A percentile compares a stretch with the other conserved stretches of the same genome.
Conservation (phyloP, 2,329 filamentous ascomycete genomes). For the Aspergillus ochraceoroseus region DNA sequence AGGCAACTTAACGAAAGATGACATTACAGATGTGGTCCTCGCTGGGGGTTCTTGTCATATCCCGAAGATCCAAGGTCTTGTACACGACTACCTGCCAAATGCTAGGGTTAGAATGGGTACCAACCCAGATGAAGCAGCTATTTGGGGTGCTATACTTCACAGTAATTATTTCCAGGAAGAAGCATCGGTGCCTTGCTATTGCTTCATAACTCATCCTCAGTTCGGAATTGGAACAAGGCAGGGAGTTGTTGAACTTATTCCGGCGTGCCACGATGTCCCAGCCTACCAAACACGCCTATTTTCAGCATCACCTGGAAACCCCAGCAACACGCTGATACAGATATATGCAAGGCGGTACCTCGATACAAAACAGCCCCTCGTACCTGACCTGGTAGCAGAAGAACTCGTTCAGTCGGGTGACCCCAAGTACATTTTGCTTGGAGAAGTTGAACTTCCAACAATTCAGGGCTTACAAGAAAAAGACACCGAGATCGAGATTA, state of each 20-base stretch:
- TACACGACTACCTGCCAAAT: not conserved
- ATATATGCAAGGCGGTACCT: not conserved
- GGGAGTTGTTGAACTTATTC: not conserved
- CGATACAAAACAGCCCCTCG: not conserved
- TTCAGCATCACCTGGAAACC: not conserved
- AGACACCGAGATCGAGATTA: not conserved
- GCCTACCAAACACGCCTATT: not conserved
- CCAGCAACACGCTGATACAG: not conserved
- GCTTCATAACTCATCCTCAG: not conserved
- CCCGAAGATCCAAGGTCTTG: not conserved
- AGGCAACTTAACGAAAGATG: not conserved
- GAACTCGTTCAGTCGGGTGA: not conserved
- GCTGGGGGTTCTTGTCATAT: not conserved
- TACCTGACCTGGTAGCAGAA: no score
- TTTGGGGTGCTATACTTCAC: not conserved
- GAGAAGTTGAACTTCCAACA: not conserved
- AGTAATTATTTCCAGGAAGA: not conserved
- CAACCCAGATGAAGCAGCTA: not conserved
- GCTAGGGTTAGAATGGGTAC: not conserved
- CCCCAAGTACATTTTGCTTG: not conserved
- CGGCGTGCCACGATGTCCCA: not conserved
- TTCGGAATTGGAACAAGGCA: not conserved
- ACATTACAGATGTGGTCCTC: not conserved
- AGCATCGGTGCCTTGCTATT: not conserved
- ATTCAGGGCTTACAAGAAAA: no score